These are phyloP conservation scores for Myochromella boudieri DNA, from an alignment of 768 basidiomycete genomes.

Conservation along the genomic window DNA sequence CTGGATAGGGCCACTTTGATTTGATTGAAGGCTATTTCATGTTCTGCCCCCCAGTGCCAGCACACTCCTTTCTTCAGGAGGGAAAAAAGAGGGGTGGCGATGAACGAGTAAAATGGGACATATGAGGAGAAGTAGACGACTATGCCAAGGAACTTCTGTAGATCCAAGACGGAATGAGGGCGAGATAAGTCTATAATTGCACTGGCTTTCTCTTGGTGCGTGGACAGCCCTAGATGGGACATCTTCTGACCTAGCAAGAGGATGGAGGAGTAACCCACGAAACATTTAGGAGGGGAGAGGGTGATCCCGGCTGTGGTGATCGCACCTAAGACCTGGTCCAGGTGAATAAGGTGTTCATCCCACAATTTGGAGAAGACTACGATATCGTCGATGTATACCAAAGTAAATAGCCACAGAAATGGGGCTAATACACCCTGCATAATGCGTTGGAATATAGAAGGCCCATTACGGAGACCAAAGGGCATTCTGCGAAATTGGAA, in stretches of 20 bases:
- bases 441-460: slow-evolving; percentile 37
- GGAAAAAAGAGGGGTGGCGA: slow-evolving; percentile 31
- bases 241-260: slow-evolving; percentile 39
- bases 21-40: slow-evolving; percentile 26
- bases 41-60: slow-evolving; percentile 21
- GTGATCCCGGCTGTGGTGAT: slow-evolving; percentile 29
- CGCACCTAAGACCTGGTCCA: slow-evolving; percentile 27
- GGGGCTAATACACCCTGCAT: slow-evolving; percentile 37
- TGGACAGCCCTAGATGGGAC: slow-evolving; percentile 34
- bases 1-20: slow-evolving; percentile 26
- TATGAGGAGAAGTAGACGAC: slow-evolving; percentile 36
- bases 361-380: slow-evolving; percentile 29
- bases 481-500: slow-evolving; percentile 42
- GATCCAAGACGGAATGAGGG: slow-evolving; percentile 23
- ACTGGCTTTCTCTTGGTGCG: slow-evolving; percentile 34
- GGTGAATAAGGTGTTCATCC: slow-evolving; percentile 29
- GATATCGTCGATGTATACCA: slow-evolving; percentile 45
- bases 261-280: slow-evolving; percentile 31
- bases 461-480: slow-evolving; percentile 36
- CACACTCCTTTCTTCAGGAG: slow-evolving; percentile 27
- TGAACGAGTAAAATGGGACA: slow-evolving; percentile 33
- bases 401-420: slow-evolving; percentile 36
- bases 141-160: slow-evolving; percentile 36
- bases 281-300: slow-evolving; percentile 33
- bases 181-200: slow-evolving; percentile 28